Evolutionary conservation across 192 early-diverging fungal species (phyloP).

Genomic region (Spizellomyces sp.): DNA sequence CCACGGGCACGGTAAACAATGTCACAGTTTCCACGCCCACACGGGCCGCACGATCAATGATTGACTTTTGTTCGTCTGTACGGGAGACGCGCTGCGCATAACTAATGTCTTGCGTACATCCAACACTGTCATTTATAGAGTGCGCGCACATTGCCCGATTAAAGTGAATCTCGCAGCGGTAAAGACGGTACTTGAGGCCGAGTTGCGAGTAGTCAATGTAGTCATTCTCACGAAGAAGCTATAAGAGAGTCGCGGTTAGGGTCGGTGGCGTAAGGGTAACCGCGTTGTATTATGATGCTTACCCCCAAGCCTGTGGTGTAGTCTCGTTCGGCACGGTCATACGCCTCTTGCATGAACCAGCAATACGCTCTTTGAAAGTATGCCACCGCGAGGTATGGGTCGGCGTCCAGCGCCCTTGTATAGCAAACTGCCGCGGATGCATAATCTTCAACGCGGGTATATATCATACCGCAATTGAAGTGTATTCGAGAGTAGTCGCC

Average conservation of each 20-base stretch:
- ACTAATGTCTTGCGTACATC: conserved; percentile 65
- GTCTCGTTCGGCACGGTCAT: conserved; percentile 72
- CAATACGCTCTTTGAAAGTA: conserved; percentile 90
- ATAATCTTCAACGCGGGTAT: conserved; percentile 74
- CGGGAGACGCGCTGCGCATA: conserved; percentile 45
- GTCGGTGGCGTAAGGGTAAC: conserved; percentile 39
- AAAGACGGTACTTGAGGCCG: conserved; percentile 88
- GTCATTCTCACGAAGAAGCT: conserved; percentile 66
- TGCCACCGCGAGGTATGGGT: conserved; percentile 90
- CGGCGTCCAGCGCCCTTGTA: conserved; percentile 70
- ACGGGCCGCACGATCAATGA: conserved; percentile 35
- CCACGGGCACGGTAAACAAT: conserved; percentile 64
- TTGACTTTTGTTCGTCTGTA: conserved; percentile 23
- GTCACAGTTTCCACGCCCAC: conserved; percentile 29
- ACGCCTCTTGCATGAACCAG: conserved; percentile 71
- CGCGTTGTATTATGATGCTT: background rate
- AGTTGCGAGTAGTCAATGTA: conserved; percentile 96
- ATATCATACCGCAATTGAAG: conserved; percentile 90
- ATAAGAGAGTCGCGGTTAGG: background rate
- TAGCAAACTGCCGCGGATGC: conserved; percentile 58
- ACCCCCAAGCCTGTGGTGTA: conserved; percentile 72
- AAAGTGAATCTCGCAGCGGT: conserved; percentile 87
- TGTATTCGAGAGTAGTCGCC: conserved; percentile 88
- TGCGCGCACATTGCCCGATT: conserved; percentile 85
- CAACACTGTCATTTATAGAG: conserved; percentile 63